A percentile compares a stretch with the other conserved stretches of the same genome.
Evolutionary conservation across 495 filamentous ascomycete genomes (phyloP).

Genomic region (Penicillium canariense): DNA sequence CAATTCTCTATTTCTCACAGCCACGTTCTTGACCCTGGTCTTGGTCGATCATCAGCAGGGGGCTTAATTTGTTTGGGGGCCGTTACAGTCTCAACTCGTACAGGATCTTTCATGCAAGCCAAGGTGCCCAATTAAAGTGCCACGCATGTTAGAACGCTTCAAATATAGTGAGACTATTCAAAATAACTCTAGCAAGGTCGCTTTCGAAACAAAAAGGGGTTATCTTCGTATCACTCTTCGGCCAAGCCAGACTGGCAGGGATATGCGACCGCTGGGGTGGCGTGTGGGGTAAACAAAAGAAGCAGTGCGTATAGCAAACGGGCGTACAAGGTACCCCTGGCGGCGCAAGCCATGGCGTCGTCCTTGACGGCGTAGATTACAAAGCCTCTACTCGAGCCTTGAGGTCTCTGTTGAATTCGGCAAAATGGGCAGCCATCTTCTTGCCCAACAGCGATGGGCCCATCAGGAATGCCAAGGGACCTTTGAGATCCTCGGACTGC

Average conservation of each 20-base stretch:
- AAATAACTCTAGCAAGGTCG: not conserved
- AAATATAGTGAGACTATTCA: too few relatives aligned
- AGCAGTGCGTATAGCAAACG: not conserved
- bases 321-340: not conserved
- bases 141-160: too few relatives aligned
- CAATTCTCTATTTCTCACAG: not conserved
- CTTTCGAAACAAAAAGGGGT: not conserved
- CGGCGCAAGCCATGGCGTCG: not conserved
- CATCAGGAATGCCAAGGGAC: conserved; percentile 24
- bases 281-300: not conserved
- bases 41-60: too few relatives aligned
- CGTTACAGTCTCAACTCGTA: not conserved
- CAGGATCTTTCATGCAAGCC: not conserved
- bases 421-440: conserved; percentile 23
- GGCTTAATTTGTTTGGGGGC: not conserved
- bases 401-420: conserved; percentile 23
- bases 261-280: not conserved
- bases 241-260: not conserved
- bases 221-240: not conserved
- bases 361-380: not conserved
- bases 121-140: too few relatives aligned
- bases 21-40: not conserved
- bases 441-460: conserved; percentile 22
- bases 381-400: conserved; percentile 22
- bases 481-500: conserved; percentile 24